Evolutionary conservation across 768 basidiomycete species (phyloP).

Genomic region (Tylopilus plumbeoviolaceoides): DNA sequence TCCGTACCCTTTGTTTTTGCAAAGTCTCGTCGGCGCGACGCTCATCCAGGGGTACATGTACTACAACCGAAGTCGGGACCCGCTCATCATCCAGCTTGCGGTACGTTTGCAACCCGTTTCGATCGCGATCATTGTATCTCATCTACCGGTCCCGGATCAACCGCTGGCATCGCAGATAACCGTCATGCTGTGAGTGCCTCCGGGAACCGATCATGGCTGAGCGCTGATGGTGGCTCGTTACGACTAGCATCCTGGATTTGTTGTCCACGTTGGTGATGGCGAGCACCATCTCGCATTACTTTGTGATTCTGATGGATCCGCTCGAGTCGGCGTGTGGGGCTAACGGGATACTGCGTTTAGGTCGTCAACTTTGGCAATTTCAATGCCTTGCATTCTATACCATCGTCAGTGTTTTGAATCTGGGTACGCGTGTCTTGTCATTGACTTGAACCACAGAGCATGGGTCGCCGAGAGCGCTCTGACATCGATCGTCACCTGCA

Average conservation of each 20-base stretch:
- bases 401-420: not conserved
- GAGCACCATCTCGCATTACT: not conserved
- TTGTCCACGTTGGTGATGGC: conserved; percentile 3
- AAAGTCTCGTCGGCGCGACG: conserved; percentile 4
- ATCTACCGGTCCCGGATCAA: not conserved
- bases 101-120: not conserved
- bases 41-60: conserved; percentile 6
- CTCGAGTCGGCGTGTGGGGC: not conserved
- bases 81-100: not conserved
- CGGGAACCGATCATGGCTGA: not conserved
- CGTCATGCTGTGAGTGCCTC: conserved; percentile 1
- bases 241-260: not conserved
- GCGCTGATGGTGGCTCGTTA: not conserved
- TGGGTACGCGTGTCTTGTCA: not conserved
- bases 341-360: not conserved
- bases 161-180: not conserved
- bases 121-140: not conserved
- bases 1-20: not conserved
- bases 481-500: conserved; percentile 1
- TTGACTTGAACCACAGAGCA: not conserved
- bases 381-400: not conserved
- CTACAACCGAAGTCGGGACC: not conserved
- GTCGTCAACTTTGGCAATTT: not conserved
- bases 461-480: not conserved
- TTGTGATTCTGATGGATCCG: not conserved